These are phyloP conservation scores for Hippophae gyantsensis DNA, from an alignment of 306 rosid species.

Conservation along the genomic window DNA sequence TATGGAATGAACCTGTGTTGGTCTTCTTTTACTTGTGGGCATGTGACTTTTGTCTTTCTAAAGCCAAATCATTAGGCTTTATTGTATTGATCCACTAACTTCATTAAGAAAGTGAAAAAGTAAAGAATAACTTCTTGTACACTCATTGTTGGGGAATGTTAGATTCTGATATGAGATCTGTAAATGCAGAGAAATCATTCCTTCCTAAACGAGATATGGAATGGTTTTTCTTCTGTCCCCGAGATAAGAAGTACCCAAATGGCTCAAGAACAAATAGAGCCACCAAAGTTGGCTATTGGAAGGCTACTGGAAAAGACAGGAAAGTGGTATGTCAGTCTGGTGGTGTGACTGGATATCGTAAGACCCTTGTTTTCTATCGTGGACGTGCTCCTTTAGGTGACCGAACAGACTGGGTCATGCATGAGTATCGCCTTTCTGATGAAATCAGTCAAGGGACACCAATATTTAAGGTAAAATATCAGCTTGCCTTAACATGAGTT, in stretches of 20 bases:
- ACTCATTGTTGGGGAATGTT: constrained; percentile 8
- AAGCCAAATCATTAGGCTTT: constrained; percentile 22
- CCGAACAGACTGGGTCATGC: constrained; percentile 60
- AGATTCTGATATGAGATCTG: constrained; percentile 13
- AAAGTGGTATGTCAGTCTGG: constrained; percentile 34
- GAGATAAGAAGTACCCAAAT: constrained; percentile 56
- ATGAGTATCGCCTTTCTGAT: constrained; percentile 54
- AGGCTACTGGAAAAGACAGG: constrained; percentile 66
- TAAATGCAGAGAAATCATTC: constrained; percentile 50
- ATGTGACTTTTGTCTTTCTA: constrained; percentile 16
- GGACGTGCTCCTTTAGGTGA: constrained; percentile 64
- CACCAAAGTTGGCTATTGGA: constrained; percentile 67
- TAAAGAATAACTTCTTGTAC: constrained; percentile 2
- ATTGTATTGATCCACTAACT: constrained; percentile 12
- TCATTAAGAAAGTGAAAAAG: constrained; percentile 4
- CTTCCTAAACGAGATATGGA: constrained; percentile 58
- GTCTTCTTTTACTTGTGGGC: constrained; percentile 13
- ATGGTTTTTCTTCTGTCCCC: constrained; percentile 67
- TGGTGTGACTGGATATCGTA: constrained; percentile 42
- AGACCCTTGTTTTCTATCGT: constrained; percentile 53
- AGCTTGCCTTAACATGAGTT: too few species aligned
- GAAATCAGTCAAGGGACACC: constrained; percentile 35
- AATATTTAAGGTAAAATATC: constrained; percentile 30
- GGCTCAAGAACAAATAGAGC: constrained; percentile 70
- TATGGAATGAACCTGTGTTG: constrained; percentile 5